Base-by-base conservation (phyloP, 2,329 filamentous ascomycete species). In the Nothophaeocryptopus gaeumannii region DNA sequence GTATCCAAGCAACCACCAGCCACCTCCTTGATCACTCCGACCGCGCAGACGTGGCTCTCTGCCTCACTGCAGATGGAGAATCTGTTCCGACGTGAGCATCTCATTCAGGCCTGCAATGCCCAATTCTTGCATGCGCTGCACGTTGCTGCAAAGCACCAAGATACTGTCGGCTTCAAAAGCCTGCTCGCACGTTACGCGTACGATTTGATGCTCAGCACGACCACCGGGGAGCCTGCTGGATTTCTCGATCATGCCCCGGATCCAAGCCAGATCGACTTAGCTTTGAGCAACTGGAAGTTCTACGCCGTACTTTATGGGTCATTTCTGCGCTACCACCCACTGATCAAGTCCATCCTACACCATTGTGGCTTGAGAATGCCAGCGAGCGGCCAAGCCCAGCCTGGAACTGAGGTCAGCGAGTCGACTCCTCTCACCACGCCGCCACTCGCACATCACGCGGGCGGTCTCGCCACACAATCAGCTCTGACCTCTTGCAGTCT, bases 321-420 rank as follows among this genome's bases (percentile, higher is more conserved):
- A 3, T 63, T 57, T 39, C 41, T 62, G 8, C 53, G 58, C 10
- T 60, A 60, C 39, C 46, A 59, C 29, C 58, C 58, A 8, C 37
- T 45, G 35, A 54, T 62, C 41, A 47, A 52, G 13, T 33, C 40
- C 11, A 32, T 55, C 4, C 14, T 53, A 4, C 45, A 48, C 12
- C 16, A 15, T 5, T 36, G 45, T 15, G 44, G 45, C 15, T 49
- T 45, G 26, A 34, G 43, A 13, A 50, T 36, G 10, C 26, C 34
- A 34, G 34, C 35, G n/a, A 29, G 44, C 5, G 15, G 16, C 37
- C 12, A 20, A 9, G 16, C 43, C 13, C 34, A 48, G n/a, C 45
- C 45, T 5, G 45, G 29, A 12, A 41, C 32, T n/a, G 37, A 41
- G 2, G 33, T 39, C 12, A 15, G 8, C 9, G 8, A 38, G 8